Conservation (phyloP, 371 early-diverging fungal genomes). For the Entomophthora muscae region DNA sequence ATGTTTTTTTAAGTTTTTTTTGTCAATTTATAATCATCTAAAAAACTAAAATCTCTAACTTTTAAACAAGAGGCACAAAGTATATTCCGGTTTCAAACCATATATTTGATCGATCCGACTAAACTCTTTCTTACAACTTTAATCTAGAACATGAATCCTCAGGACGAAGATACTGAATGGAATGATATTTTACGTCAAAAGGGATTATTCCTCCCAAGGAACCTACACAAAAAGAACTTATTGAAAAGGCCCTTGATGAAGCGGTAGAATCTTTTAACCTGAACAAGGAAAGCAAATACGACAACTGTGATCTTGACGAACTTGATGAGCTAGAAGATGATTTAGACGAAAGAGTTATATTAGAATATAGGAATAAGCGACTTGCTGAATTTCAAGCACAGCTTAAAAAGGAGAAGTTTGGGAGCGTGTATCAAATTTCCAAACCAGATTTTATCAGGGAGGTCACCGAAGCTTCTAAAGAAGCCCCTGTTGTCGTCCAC, state of each 20-base stretch:
- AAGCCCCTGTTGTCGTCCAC: conserved; percentile 52
- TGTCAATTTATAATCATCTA: too few relatives aligned
- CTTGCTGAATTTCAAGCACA: conserved; percentile 55
- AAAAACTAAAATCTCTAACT: too few relatives aligned
- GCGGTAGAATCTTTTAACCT: conserved; percentile 50
- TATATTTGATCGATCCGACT: too few relatives aligned
- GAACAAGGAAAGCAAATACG: conserved; percentile 26
- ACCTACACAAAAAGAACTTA: conserved; percentile 49
- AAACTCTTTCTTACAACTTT: too few relatives aligned
- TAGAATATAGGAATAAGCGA: conserved; percentile 60
- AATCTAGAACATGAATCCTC: not conserved
- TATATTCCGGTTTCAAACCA: too few relatives aligned
- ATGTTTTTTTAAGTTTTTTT: too few relatives aligned
- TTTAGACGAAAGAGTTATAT: conserved; percentile 60
- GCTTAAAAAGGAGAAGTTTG: conserved; percentile 46
- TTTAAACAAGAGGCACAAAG: too few relatives aligned
- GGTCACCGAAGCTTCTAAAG: conserved; percentile 78
- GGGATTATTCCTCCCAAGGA: conserved; percentile 77
- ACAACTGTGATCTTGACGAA: conserved; percentile 59
- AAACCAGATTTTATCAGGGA: conserved; percentile 79
- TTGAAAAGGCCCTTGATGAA: conserved; percentile 44
- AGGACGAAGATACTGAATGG: conserved; percentile 62
- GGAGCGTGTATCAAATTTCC: conserved; percentile 65
- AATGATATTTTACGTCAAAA: conserved; percentile 84
- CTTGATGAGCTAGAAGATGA: conserved; percentile 80